Evolutionary conservation across 2,329 filamentous ascomycete species (phyloP).

Genomic region (Calonectria ilicicola): DNA sequence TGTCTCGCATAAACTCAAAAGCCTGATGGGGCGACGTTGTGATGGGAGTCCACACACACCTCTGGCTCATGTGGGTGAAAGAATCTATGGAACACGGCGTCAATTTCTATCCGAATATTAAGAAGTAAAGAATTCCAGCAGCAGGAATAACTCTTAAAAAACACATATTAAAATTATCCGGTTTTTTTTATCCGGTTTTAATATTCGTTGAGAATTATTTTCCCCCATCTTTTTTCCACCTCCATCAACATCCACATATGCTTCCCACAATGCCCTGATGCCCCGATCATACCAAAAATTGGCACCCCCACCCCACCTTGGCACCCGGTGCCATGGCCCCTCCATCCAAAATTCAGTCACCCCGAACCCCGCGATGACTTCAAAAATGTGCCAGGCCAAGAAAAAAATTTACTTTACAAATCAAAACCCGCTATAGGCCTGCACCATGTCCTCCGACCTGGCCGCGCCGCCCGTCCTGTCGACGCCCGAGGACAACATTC

Average conservation of each 20-base stretch:
- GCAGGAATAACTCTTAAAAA: too few species aligned
- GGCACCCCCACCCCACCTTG: slow-evolving; percentile 46
- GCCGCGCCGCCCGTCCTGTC: slow-evolving; percentile 70
- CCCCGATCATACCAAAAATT: not conserved
- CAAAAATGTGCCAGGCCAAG: slow-evolving; percentile 30
- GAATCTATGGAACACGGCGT: too few species aligned
- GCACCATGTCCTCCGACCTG: slow-evolving; percentile 60
- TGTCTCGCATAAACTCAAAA: not conserved
- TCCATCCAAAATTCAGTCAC: slow-evolving; percentile 28
- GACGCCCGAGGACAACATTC: slow-evolving; percentile 70
- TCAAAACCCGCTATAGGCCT: not conserved
- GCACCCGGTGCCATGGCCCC: slow-evolving; percentile 32
- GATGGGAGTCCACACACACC: slow-evolving; percentile 8
- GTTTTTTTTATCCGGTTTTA: too few species aligned
- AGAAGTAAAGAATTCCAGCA: too few species aligned
- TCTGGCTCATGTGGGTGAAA: too few species aligned
- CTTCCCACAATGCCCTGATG: too few species aligned
- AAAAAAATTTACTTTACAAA: slow-evolving; percentile 16
- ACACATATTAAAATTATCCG: too few species aligned
- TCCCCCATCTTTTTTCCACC: too few species aligned
- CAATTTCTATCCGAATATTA: too few species aligned
- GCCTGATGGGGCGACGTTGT: not conserved
- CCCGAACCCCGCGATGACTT: slow-evolving; percentile 36
- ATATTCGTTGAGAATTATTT: too few species aligned
- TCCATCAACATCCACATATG: too few species aligned